Base-by-base conservation (phyloP, 1,284 basidiomycete species). In the Fomes fomentarius region DNA sequence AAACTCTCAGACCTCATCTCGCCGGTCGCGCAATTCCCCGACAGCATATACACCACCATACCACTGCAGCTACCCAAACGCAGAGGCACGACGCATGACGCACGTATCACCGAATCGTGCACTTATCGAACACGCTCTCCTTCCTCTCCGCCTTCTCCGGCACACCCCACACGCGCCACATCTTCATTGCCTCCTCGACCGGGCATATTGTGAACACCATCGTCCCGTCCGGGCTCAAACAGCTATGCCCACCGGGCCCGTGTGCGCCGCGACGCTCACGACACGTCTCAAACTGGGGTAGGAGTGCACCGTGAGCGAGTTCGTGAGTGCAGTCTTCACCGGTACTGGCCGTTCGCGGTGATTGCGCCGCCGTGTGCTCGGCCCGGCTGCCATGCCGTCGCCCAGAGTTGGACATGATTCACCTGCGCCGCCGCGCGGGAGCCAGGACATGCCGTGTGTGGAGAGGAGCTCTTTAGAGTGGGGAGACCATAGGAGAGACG, bases 391-490 rank as follows among this genome's bases (percentile, higher is more conserved):
- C 17, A 25, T 33, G 17, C 43, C 43, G 39, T 22, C 39, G n/a
- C 21, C 45, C 30, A 61, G 43, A 43, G 39, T 52, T 21, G 60
- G 60, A 45, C 60, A 61, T 34, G 60, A 61, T 28, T 61, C 60
- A 43, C 50, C 35, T 26, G 56, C 48, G 50, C 59, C 56, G n/a
- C 53, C 56, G 14, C 59, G 62, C 6, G 64, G 54, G 24, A 65
- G 50, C 71, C 72, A 74, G 10, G 72, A 69, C 44, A 67, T 66
- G 49, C 87, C 87, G 67, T 89, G 87, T 1, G 86, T 86, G 40
- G 83, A 84, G 22, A 87, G 74, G 31, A 89, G 73, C 67, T 89
- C 87, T 50, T 84, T 82, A 47, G 80, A 76, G 69, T 88, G 83
- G 30, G 82, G 82, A 8, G 81, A 82, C 76, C 83, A 89, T 59